Evolutionary conservation across 768 basidiomycete species (phyloP), one percentile per base, ranked within the genome.

Genomic region (Termitomyces bulborhizus): DNA sequence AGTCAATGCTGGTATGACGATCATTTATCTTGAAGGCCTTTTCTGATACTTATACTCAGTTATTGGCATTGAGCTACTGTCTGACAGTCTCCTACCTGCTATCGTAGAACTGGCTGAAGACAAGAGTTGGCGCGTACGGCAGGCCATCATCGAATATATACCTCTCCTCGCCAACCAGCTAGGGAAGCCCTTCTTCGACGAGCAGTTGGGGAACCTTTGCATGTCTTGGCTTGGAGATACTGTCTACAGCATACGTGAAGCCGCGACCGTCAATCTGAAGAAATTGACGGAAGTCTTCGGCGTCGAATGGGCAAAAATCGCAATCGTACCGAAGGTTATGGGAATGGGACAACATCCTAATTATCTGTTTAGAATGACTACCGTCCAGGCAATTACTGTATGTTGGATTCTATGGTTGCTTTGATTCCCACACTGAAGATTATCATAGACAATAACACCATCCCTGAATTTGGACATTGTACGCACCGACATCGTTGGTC

Each of bases 171-270:
- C 97, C 42, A 94, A 88, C n/a, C 97, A 99, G 68, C 82, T 99
- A 54, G 97, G 97, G 52, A 92, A 92, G 63, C 78, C 87, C 27
- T 98, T 98, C 75, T 99, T 99, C 69, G 95, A 99, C 70, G 97
- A 98, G 65, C 93, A 96, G 69, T 83, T 99, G 43, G 92, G 90
- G 27, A 93, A 90, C 65, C 77, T 99, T 29, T 99, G 97, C 78
- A 97, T 99, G 95, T 92, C 91, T 7, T 99, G 97, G 97, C 71
- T 99, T 59, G 95, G 95, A 7, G 97, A 99, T 70, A 97, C 91
- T 34, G 97, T 99, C 16, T 99, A 88, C 75, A 95, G 93, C 68
- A 99, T 99, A 68, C 86, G 97, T 44, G 97, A 99, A 69, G 89
- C 96, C n/a, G 97, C 97, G 0, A 98, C 93, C 0, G 82, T 91